Evolutionary conservation across 306 rosid species (phyloP).

Genomic region (Vicia faba): DNA sequence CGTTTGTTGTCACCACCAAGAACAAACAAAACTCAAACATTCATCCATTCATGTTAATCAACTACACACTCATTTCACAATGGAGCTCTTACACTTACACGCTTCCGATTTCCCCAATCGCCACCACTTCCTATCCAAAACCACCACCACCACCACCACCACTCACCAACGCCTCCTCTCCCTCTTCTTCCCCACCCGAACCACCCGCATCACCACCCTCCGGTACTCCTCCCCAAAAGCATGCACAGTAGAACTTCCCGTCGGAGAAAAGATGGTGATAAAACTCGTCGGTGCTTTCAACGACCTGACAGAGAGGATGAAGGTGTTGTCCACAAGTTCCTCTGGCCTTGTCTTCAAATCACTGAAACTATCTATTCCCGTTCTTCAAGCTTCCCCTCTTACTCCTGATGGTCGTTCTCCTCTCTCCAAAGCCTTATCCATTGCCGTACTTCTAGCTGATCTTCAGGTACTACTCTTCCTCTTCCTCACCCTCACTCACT

Average conservation of each 20-base stretch:
- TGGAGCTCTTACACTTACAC: constrained; percentile 35
- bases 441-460: constrained; percentile 79
- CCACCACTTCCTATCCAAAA: constrained; percentile 12
- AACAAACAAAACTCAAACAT: neutral
- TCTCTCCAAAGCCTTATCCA: constrained; percentile 73
- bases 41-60: neutral
- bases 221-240: constrained; percentile 19
- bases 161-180: constrained; percentile 3
- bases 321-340: constrained; percentile 55
- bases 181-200: constrained; percentile 26
- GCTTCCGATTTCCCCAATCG: constrained; percentile 21
- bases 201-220: neutral
- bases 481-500: neutral
- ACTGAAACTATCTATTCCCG: constrained; percentile 77
- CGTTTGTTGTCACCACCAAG: neutral
- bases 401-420: constrained; percentile 79
- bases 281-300: constrained; percentile 93
- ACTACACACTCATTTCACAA: neutral
- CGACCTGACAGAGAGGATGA: constrained; percentile 71
- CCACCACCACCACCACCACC: neutral
- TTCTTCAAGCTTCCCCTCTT: constrained; percentile 60
- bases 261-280: constrained; percentile 85
- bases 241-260: constrained; percentile 18
- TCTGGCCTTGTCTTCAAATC: constrained; percentile 73
- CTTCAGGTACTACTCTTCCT: constrained; percentile 69